Conservation (phyloP, 1,284 basidiomycete genomes). For the Sanghuangporus sanghuang region DNA sequence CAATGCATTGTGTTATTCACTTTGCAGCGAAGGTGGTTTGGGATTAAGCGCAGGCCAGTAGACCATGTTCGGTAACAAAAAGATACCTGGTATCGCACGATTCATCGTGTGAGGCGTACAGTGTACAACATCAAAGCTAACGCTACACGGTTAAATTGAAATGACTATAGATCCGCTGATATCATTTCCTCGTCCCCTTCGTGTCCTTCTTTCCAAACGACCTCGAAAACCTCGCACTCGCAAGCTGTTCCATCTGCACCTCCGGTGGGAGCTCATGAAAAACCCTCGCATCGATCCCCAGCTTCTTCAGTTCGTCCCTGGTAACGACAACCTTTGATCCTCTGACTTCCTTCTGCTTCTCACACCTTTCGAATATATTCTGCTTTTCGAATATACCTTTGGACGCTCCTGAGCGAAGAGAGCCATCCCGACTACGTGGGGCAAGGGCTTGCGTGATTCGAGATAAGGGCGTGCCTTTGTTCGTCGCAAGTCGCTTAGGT, state of each 20-base stretch:
- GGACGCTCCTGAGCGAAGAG: constrained; percentile 39
- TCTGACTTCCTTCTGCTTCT: constrained; percentile 19
- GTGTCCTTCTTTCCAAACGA: constrained; percentile 30
- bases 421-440: constrained; percentile 38
- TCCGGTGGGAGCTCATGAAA: constrained; percentile 59
- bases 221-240: constrained; percentile 45
- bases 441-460: constrained; percentile 56
- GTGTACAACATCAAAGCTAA: too few relatives aligned
- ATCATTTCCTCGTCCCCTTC: not conserved
- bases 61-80: not conserved
- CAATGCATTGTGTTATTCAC: not conserved
- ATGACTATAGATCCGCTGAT: too few relatives aligned
- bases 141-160: too few relatives aligned
- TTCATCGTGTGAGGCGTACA: too few relatives aligned
- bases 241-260: constrained; percentile 71
- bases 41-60: too few relatives aligned
- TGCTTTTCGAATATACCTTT: constrained; percentile 24
- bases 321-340: constrained; percentile 32
- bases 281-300: constrained; percentile 69
- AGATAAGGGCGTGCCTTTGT: constrained; percentile 17
- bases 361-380: constrained; percentile 14
- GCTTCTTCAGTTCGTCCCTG: constrained; percentile 46
- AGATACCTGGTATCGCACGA: too few relatives aligned
- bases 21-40: too few relatives aligned
- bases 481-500: constrained; percentile 7